These are phyloP conservation scores for Acanthochlamys bracteata DNA, from an alignment of 106 monocot genomes.

Conservation along the genomic window DNA sequence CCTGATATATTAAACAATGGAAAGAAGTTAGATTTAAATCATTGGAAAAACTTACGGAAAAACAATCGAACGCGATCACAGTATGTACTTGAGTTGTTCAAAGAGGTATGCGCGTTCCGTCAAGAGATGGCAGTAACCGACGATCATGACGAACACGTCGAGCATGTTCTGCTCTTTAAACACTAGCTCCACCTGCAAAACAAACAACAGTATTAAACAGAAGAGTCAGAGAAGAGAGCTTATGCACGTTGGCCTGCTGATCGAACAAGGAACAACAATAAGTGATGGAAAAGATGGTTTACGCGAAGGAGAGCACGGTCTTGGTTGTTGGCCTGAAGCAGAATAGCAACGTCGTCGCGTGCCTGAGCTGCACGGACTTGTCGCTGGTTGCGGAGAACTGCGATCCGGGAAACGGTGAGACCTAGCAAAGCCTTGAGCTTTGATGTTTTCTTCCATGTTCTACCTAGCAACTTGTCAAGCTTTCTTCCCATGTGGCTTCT, in stretches of 20 bases:
- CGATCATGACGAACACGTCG: slow-evolving; percentile 52
- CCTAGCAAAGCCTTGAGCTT: slow-evolving; percentile 47
- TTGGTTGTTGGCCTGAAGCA: slow-evolving; percentile 48
- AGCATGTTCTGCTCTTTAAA: slow-evolving; percentile 79
- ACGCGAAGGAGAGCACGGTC: slow-evolving; percentile 75
- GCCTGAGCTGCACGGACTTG: slow-evolving; percentile 42
- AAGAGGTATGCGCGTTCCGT: slow-evolving; percentile 43
- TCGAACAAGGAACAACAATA: not conserved
- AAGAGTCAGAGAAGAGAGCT: not conserved
- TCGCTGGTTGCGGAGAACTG: slow-evolving; percentile 57
- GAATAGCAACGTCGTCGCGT: slow-evolving; percentile 46
- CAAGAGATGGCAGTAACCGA: slow-evolving; percentile 54
- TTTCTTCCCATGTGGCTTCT: slow-evolving; percentile 31
- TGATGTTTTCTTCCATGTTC: slow-evolving; percentile 13
- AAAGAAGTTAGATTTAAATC: not conserved
- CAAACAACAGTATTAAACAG: not conserved
- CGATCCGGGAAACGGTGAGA: slow-evolving; percentile 35
- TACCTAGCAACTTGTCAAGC: slow-evolving; percentile 27
- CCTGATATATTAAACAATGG: slow-evolving; percentile 13
- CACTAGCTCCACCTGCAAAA: slow-evolving; percentile 53
- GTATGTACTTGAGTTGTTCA: slow-evolving; percentile 35
- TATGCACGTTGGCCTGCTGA: not conserved
- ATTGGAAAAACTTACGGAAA: not conserved
- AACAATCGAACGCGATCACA: not conserved
- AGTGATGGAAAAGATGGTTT: not conserved